Percentiles rank a stretch among this genome's conserved stretches.
Conservation (phyloP, 306 rosid genomes). For the Cyclanthera cordifolia region DNA sequence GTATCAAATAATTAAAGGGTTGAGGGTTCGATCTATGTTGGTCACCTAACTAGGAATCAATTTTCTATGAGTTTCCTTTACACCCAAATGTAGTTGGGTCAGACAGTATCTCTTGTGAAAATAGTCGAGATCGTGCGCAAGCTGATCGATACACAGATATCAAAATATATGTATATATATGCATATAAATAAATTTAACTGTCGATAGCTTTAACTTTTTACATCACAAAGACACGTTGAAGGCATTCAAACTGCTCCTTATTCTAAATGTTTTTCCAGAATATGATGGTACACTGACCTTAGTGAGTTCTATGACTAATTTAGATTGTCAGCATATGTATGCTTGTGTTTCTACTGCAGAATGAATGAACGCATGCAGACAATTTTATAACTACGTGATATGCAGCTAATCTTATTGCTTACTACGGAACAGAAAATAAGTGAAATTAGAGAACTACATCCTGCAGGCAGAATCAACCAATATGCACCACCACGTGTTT, state of each 20-base stretch:
- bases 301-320: not conserved
- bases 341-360: not conserved
- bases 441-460: slow-evolving; percentile 47
- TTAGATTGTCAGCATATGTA: slow-evolving; percentile 1
- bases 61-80: too few species aligned
- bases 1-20: too few species aligned
- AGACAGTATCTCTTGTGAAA: too few species aligned
- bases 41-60: too few species aligned
- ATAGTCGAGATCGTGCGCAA: too few species aligned
- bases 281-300: not conserved
- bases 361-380: not conserved
- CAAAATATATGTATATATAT: too few species aligned
- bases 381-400: not conserved
- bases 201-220: not conserved
- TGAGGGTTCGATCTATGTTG: too few species aligned
- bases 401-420: not conserved
- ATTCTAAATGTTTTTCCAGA: not conserved
- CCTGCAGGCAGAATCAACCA: slow-evolving; percentile 97
- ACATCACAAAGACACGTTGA: not conserved
- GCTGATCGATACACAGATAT: too few species aligned
- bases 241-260: not conserved
- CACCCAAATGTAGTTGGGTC: too few species aligned
- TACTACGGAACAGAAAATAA: not conserved
- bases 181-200: not conserved
- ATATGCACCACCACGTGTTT: slow-evolving; percentile 85